Percentiles rank a stretch among this genome's conserved stretches.
phyloP scores from a whole-genome alignment of 108 stramenopile genomes.

The Skeletonema menzelii region DNA sequence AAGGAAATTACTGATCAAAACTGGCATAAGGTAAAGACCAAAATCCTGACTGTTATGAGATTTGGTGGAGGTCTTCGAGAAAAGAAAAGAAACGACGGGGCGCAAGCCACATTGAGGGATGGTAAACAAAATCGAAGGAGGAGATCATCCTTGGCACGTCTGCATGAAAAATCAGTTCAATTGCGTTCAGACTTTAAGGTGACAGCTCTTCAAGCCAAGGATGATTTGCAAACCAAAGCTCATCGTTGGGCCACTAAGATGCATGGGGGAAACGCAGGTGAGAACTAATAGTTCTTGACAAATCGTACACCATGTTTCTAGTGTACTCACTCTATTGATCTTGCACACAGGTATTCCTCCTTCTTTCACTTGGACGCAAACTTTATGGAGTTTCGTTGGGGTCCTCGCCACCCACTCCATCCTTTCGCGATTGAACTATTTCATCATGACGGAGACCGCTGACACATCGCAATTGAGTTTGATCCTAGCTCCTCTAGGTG shows the following conservation, averaged over 20 bases:
- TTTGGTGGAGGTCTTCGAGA: slow-evolving; percentile 6
- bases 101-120: neutral
- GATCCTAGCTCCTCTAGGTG: slow-evolving; percentile 47
- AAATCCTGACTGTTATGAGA: slow-evolving; percentile 15
- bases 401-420: slow-evolving; percentile 28
- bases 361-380: slow-evolving; percentile 24
- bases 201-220: neutral
- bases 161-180: neutral
- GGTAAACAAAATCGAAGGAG: neutral
- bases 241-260: slow-evolving; percentile 17
- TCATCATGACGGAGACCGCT: slow-evolving; percentile 11
- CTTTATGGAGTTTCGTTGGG: slow-evolving; percentile 40
- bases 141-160: neutral
- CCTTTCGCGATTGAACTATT: slow-evolving; percentile 15
- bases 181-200: slow-evolving; percentile 1
- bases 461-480: slow-evolving; percentile 12
- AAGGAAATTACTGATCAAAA: neutral
- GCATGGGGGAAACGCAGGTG: slow-evolving; percentile 17
- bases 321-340: neutral
- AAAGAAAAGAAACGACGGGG: neutral
- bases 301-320: neutral
- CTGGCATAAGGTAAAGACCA: slow-evolving; percentile 19
- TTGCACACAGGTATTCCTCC: slow-evolving; percentile 37
- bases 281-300: neutral
- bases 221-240: neutral